A percentile compares a stretch with the other conserved stretches of the same genome.
Conservation (phyloP, 2,329 filamentous ascomycete genomes). For the Aspergillus tanneri region DNA sequence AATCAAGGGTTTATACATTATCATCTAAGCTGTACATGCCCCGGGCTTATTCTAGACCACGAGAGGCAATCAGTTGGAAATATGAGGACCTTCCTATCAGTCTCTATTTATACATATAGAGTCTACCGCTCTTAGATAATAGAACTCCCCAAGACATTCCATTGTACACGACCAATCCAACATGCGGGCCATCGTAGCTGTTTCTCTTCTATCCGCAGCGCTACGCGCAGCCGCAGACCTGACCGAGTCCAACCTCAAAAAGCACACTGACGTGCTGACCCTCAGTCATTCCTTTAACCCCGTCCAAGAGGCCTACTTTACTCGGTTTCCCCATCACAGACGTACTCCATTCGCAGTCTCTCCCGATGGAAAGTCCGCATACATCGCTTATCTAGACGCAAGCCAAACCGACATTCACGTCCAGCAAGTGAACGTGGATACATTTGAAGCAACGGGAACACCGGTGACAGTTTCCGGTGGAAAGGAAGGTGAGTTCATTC, state of each 20-base stretch:
- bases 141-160: too few relatives aligned
- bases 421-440: slow-evolving; percentile 55
- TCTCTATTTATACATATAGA: too few relatives aligned
- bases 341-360: slow-evolving; percentile 63
- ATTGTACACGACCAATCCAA: slow-evolving; percentile 3
- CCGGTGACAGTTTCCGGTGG: slow-evolving; percentile 54
- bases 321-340: slow-evolving; percentile 59
- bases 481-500: slow-evolving; percentile 47
- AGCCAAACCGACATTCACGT: slow-evolving; percentile 58
- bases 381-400: slow-evolving; percentile 60
- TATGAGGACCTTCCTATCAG: too few relatives aligned
- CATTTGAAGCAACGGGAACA: slow-evolving; percentile 55
- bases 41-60: too few relatives aligned
- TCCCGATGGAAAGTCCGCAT: slow-evolving; percentile 59
- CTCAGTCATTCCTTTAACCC: slow-evolving; percentile 57
- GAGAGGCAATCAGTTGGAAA: too few relatives aligned
- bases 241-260: slow-evolving; percentile 34
- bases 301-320: slow-evolving; percentile 62
- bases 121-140: too few relatives aligned
- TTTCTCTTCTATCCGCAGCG: slow-evolving; percentile 27
- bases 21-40: too few relatives aligned
- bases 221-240: slow-evolving; percentile 24
- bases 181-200: slow-evolving; percentile 26
- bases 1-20: too few relatives aligned
- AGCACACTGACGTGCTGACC: slow-evolving; percentile 45